Base-by-base conservation (phyloP, 2,329 filamentous ascomycete species). In the Didymella exigua region DNA sequence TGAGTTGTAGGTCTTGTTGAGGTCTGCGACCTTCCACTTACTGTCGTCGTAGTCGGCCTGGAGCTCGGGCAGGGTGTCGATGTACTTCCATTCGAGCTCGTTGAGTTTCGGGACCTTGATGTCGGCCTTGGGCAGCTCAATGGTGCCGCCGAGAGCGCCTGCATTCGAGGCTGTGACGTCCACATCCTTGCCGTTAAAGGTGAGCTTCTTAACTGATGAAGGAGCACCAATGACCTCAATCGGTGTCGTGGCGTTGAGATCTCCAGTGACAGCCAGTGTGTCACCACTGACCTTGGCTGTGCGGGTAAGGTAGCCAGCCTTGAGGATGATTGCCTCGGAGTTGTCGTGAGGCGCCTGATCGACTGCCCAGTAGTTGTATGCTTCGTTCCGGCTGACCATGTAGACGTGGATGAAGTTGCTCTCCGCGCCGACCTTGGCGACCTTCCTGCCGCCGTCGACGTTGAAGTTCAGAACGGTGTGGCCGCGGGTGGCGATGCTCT, bases 31-130 rank as follows among this genome's bases (percentile, higher is more conserved):
- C 0, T 80, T 80, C 90, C 90, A 95, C 5, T 74, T 72, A 3
- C 82, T 82, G 70, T 95, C 90, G 47, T 91, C 85, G 63, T 92
- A 93, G 1, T 71, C 73, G 0, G 78, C 59, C 43, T 82, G 71
- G 6, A 90, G 77, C 68, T 93, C 90, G 0, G 90, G 90, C 0
- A 95, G 82, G 0, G 84, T 84, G 71, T 93, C 86, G 19, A 90
- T 66, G 53, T 84, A 86, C 67, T 86, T 86, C 90, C 90, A 95
- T 1, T 81, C 73, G 9, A 90, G 72, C 0, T 77, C 70, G 13
- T 79, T 77, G 2, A 93, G 77, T 7, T 82, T 75, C 0, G 89
- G 88, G 1, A 91, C 61, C 0, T 68, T 65, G 33, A 89, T 58
- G 0, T 75, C 69, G 0, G 85, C 85, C 7, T 76, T 72, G 0